A percentile compares a stretch with the other conserved stretches of the same genome.
These are phyloP conservation scores for Gentiana straminea DNA, from an alignment of 257 asterid genomes.

Conservation along the genomic window DNA sequence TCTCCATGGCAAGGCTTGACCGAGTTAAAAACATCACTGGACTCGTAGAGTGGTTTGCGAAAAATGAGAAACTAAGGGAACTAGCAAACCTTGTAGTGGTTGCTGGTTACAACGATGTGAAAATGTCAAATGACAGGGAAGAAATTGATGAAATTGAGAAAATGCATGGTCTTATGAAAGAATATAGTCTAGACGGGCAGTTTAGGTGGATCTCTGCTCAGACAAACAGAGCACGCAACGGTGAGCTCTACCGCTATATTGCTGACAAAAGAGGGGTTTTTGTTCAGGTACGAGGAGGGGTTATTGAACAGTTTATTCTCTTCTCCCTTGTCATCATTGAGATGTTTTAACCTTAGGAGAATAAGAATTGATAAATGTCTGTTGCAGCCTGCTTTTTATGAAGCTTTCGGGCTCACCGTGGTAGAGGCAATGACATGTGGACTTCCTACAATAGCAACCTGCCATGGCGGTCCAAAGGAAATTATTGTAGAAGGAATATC, in stretches of 20 bases:
- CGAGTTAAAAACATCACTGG: slow-evolving; percentile 87
- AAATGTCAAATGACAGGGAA: slow-evolving; percentile 78
- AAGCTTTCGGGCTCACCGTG: slow-evolving; percentile 97
- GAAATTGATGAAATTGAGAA: slow-evolving; percentile 87
- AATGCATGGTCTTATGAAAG: slow-evolving; percentile 74
- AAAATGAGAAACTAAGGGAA: slow-evolving; percentile 56
- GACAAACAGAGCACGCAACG: slow-evolving; percentile 75
- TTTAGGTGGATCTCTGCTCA: slow-evolving; percentile 79
- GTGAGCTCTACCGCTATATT: slow-evolving; percentile 91
- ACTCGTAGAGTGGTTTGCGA: slow-evolving; percentile 76
- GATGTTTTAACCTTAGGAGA: slow-evolving; percentile 1
- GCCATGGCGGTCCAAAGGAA: slow-evolving; percentile 94
- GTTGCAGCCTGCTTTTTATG: slow-evolving; percentile 82
- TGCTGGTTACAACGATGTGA: slow-evolving; percentile 75
- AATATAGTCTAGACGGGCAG: slow-evolving; percentile 59
- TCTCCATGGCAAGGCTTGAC: slow-evolving; percentile 99
- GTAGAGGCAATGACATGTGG: slow-evolving; percentile 97
- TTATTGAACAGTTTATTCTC: too few species aligned
- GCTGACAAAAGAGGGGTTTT: slow-evolving; percentile 91
- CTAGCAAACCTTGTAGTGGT: slow-evolving; percentile 81
- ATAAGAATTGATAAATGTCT: background rate
- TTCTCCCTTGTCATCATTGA: too few species aligned
- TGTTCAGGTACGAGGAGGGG: slow-evolving; percentile 53
- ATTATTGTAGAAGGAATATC: slow-evolving; percentile 82
- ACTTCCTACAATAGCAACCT: slow-evolving; percentile 85